phyloP scores from a whole-genome alignment of 2,329 filamentous ascomycete genomes.

The Ceratocystis harringtonii region DNA sequence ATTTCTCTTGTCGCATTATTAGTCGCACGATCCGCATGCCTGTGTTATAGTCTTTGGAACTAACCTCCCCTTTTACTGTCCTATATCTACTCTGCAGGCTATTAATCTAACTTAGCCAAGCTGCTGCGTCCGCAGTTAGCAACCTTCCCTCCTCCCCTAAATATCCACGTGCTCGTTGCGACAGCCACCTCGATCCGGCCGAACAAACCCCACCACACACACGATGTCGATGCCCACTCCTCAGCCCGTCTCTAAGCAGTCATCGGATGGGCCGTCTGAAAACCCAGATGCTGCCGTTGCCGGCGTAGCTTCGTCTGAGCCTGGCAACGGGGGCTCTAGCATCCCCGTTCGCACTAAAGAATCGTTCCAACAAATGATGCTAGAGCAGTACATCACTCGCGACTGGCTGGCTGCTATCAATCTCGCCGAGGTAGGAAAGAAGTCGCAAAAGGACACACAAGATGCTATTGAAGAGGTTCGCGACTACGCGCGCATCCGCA shows the following conservation, averaged over 20 bases:
- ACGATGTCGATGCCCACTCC: constrained; percentile 9
- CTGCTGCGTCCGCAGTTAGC: neutral
- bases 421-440: constrained; percentile 36
- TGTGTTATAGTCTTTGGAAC: constrained; percentile 20
- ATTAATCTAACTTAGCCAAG: neutral
- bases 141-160: neutral
- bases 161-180: constrained; percentile 18
- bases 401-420: constrained; percentile 41
- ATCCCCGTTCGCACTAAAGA: constrained; percentile 39
- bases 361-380: constrained; percentile 37
- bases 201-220: neutral
- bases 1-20: constrained; percentile 18
- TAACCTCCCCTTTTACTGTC: neutral
- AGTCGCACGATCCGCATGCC: constrained; percentile 30
- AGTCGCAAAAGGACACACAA: constrained; percentile 42
- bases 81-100: neutral
- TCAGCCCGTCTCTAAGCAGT: constrained; percentile 2
- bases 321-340: constrained; percentile 21
- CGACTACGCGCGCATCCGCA: constrained; percentile 50
- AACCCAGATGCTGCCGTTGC: constrained; percentile 21
- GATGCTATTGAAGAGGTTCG: constrained; percentile 52
- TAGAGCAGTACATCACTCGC: constrained; percentile 39
- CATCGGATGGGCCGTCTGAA: neutral
- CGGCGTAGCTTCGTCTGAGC: constrained; percentile 18
- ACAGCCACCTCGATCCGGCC: constrained; percentile 19